Evolutionary conservation across 306 rosid species (phyloP).

Genomic region (Corylus avellana): DNA sequence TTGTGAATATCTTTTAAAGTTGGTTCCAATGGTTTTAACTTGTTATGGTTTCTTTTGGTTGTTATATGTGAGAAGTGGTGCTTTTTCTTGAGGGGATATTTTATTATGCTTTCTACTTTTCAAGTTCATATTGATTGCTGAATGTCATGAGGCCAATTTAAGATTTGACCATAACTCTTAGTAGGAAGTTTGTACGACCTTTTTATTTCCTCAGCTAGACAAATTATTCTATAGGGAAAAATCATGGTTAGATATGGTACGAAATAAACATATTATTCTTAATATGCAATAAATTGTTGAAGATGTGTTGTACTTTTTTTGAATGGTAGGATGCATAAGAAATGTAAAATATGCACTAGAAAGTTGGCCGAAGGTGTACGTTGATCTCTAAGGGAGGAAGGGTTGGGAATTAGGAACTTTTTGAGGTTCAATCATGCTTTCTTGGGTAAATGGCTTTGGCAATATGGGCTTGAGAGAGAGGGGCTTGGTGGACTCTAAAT

Average conservation of each 20-base stretch:
- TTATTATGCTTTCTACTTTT: not conserved
- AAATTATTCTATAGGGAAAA: not conserved
- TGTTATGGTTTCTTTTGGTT: conserved; percentile 6
- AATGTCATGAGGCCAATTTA: not conserved
- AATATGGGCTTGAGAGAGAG: too few relatives aligned
- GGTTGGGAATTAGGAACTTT: too few relatives aligned
- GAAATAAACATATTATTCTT: not conserved
- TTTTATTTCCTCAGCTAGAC: not conserved
- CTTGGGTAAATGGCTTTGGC: too few relatives aligned
- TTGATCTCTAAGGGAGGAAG: too few relatives aligned
- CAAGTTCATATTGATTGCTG: not conserved
- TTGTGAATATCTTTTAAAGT: conserved; percentile 16
- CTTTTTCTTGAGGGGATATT: not conserved
- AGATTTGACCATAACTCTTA: not conserved
- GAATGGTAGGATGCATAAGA: not conserved
- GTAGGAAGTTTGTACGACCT: not conserved
- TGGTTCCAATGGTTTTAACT: conserved; percentile 4
- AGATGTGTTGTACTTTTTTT: not conserved
- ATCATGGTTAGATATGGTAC: not conserved
- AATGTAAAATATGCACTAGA: not conserved
- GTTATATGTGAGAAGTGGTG: not conserved
- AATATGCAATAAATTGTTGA: too few relatives aligned
- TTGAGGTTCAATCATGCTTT: too few relatives aligned
- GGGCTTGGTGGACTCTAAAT: too few relatives aligned
- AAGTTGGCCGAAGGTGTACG: too few relatives aligned